Base-by-base conservation (phyloP, 768 basidiomycete species). In the Neoboletus brunneissimus region DNA sequence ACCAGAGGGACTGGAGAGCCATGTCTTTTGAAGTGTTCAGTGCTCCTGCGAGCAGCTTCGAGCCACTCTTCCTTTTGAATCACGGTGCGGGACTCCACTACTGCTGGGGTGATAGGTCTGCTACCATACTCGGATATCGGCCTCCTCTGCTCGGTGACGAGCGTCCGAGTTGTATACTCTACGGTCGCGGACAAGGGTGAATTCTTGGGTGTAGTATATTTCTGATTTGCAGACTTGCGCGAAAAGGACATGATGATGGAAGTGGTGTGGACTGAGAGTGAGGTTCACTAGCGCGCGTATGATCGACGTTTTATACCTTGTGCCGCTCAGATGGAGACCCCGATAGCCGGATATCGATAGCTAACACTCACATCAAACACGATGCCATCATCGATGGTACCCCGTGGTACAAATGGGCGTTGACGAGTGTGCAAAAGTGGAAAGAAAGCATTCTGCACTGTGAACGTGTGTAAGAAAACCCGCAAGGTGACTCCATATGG, bases 11-110 rank as follows among this genome's bases (percentile, higher is more conserved):
- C 20, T 0, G 70, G 51, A 13, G 70, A 73, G 11, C 72, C 70
- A 18, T 68, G 47, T 42, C 2, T 46, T 46, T 63, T 72, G 43
- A 73, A 72, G 15, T 68, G 50, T 46, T 68, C 60, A 0, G 70
- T 72, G 35, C 70, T 70, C 32, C 62, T 59, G 25, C 70, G 68
- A 53, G 72, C 70, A 16, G 64, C 46, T 3, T 53, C 53, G 48
- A 72, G 62, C 70, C 70, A 72, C n/a, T 66, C 64, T 3, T 72
- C 68, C 48, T 63, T 70, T 49, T 58, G 66, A 43, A 63, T 64
- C 9, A 53, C 20, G 12, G 55, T 12, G 18, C 64, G 63, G 22
- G 61, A 0, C 22, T 63, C 68, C 27, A 48, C 15, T 0, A 61
- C 2, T 12, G 18, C 1, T 1, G 65, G 65, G n/a, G n/a, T n/a